A percentile compares a stretch with the other conserved stretches of the same genome.
Evolutionary conservation across 805 yeast genomes (phyloP).

Genomic region (Clavispora vitiphila): DNA sequence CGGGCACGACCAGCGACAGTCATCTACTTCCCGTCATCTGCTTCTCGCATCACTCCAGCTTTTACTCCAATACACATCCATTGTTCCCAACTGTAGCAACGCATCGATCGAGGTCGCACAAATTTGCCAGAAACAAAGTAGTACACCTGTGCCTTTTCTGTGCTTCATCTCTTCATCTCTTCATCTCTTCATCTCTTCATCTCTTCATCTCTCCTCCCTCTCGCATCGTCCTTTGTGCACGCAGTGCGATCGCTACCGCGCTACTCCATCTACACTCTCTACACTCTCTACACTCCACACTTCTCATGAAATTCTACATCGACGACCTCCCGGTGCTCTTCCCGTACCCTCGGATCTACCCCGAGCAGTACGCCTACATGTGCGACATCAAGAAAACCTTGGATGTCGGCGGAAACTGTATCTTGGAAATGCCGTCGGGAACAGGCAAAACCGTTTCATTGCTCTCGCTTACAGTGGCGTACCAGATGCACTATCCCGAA

Average conservation of each 20-base stretch:
- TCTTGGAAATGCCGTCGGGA: constrained; percentile 98
- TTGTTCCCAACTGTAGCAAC: too few relatives aligned
- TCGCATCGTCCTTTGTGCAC: neutral
- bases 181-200: too few relatives aligned
- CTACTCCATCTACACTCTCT: neutral
- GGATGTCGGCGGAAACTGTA: constrained; percentile 96
- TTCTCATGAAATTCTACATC: constrained; percentile 66
- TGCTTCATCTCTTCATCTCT: too few relatives aligned
- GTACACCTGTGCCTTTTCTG: too few relatives aligned
- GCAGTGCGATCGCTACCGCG: neutral
- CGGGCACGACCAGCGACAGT: too few relatives aligned
- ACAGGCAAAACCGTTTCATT: constrained; percentile 96
- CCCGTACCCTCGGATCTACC: constrained; percentile 95
- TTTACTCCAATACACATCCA: too few relatives aligned
- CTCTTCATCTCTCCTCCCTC: neutral
- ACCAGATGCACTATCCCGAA: constrained; percentile 92
- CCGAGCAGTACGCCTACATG: constrained; percentile 98
- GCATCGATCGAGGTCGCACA: too few relatives aligned
- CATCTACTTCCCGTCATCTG: too few relatives aligned
- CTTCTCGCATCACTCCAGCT: too few relatives aligned
- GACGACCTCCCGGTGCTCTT: constrained; percentile 94
- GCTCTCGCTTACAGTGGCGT: constrained; percentile 87
- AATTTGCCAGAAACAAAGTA: too few relatives aligned
- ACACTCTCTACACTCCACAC: too few relatives aligned
- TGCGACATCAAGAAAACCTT: constrained; percentile 87